Conservation (phyloP, 192 early-diverging fungal species). For the Anaeromyces robustus region DNA sequence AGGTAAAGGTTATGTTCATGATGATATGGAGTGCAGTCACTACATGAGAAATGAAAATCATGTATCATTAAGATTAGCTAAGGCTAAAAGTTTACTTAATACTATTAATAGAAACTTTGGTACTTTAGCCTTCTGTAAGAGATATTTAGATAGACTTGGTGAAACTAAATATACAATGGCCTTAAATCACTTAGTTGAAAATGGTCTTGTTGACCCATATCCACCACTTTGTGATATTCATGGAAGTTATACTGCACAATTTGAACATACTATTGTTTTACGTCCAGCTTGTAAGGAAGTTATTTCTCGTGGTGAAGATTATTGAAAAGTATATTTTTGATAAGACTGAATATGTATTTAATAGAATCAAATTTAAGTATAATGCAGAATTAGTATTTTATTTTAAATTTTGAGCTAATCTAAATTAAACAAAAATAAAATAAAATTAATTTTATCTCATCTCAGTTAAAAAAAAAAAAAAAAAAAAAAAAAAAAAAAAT, state of each 20-base stretch:
- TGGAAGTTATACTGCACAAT: constrained; percentile 90
- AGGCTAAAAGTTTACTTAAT: constrained; percentile 56
- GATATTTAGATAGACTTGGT: constrained; percentile 87
- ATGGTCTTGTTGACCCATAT: constrained; percentile 64
- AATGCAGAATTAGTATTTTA: too few species aligned
- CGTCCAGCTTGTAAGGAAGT: constrained; percentile 83
- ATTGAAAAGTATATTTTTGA: too few species aligned
- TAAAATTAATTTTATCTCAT: too few species aligned
- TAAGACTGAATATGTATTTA: too few species aligned
- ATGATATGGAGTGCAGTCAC: constrained; percentile 83
- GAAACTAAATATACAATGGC: constrained; percentile 79
- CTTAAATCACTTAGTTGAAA: constrained; percentile 69
- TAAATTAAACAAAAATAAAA: too few species aligned
- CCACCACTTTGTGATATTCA: constrained; percentile 74
- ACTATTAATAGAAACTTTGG: constrained; percentile 75
- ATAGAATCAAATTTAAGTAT: too few species aligned
- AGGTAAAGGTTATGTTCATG: constrained; percentile 73
- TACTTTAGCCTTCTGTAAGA: constrained; percentile 62
- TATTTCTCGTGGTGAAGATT: constrained; percentile 1
- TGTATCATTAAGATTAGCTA: constrained; percentile 51
- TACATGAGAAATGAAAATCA: constrained; percentile 56
- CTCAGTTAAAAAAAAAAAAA: too few species aligned
- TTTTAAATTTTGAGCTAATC: too few species aligned
- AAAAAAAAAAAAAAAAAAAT: too few species aligned
- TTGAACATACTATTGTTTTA: constrained; percentile 86